Percentiles rank a stretch among this genome's conserved stretches.
Conservation (phyloP, 768 basidiomycete species). For the Termitomyces sp. region DNA sequence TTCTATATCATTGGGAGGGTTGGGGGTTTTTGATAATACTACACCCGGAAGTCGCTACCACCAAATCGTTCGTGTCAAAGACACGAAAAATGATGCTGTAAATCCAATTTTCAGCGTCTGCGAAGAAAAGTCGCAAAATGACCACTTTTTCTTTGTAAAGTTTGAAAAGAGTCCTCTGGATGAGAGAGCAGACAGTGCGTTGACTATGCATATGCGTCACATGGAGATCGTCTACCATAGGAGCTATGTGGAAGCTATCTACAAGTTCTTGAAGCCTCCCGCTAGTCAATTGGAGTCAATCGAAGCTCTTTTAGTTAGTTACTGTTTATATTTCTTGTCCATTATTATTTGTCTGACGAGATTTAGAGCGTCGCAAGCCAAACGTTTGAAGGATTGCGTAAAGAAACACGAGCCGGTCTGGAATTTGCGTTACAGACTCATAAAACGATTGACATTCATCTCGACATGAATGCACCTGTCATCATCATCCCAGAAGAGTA, state of each 20-base stretch:
- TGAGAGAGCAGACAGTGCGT: conserved; percentile 84
- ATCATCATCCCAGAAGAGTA: conserved; percentile 97
- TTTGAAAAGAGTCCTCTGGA: conserved; percentile 93
- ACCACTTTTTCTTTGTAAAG: conserved; percentile 85
- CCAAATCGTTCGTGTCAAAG: conserved; percentile 81
- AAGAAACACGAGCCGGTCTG: conserved; percentile 90
- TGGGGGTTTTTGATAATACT: conserved; percentile 92
- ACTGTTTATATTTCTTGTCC: neutral
- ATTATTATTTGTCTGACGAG: neutral
- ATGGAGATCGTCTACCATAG: conserved; percentile 97
- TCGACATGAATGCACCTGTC: conserved; percentile 95
- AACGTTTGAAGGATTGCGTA: conserved; percentile 88
- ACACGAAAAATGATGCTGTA: conserved; percentile 14
- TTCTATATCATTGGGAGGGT: conserved; percentile 78
- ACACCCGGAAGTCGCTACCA: conserved; percentile 74
- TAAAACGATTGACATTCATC: conserved; percentile 93
- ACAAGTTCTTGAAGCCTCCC: conserved; percentile 90
- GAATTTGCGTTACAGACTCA: conserved; percentile 92
- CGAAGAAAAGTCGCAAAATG: conserved; percentile 26
- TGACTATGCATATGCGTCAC: conserved; percentile 88
- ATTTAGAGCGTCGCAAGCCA: conserved; percentile 83
- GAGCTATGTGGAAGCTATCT: conserved; percentile 90
- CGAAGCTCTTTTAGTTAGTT: conserved; percentile 79
- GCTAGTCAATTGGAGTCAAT: conserved; percentile 94
- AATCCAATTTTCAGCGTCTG: conserved; percentile 9